Evolutionary conservation across 208 protist species (phyloP).

Genomic region (Wallacemonas sp.): DNA sequence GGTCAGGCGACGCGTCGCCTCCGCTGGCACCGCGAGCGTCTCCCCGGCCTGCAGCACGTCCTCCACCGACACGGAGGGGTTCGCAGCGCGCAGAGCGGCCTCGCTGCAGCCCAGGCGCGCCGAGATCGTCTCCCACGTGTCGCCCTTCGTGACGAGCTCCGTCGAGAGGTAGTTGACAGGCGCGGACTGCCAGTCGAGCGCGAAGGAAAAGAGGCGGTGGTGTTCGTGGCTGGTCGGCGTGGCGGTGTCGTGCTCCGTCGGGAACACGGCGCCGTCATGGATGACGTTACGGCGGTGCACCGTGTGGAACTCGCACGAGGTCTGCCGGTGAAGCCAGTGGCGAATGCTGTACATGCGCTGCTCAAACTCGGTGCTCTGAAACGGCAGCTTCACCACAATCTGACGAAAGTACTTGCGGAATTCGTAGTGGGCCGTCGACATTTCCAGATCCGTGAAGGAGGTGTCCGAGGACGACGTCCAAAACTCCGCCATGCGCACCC

Average conservation of each 20-base stretch:
- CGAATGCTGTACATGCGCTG: constrained; percentile 88
- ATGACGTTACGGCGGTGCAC: constrained; percentile 80
- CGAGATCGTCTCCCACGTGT: constrained; percentile 71
- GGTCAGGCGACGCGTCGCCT: constrained; percentile 46
- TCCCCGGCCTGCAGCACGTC: constrained; percentile 42
- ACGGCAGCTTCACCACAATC: constrained; percentile 86
- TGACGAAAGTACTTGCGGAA: constrained; percentile 90
- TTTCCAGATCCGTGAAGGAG: constrained; percentile 86
- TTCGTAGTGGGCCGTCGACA: constrained; percentile 90
- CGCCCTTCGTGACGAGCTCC: constrained; percentile 45
- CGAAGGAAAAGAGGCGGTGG: constrained; percentile 91
- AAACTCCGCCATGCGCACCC: constrained; percentile 86
- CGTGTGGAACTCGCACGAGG: constrained; percentile 87
- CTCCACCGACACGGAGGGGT: constrained; percentile 28
- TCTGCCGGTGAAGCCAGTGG: constrained; percentile 89
- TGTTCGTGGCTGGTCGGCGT: constrained; percentile 73
- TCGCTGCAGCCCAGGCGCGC: constrained; percentile 53
- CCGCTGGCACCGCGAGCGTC: constrained; percentile 50
- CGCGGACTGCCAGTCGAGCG: constrained; percentile 84
- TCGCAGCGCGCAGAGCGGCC: constrained; percentile 48
- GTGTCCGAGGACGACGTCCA: constrained; percentile 89
- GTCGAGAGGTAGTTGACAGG: constrained; percentile 67
- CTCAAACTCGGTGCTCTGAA: constrained; percentile 90
- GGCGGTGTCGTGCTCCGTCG: constrained; percentile 74
- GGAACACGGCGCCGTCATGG: constrained; percentile 81